Evolutionary conservation across 257 asterid species (phyloP), one percentile per base, ranked within the genome.

Genomic region (Penstemon barbatus): DNA sequence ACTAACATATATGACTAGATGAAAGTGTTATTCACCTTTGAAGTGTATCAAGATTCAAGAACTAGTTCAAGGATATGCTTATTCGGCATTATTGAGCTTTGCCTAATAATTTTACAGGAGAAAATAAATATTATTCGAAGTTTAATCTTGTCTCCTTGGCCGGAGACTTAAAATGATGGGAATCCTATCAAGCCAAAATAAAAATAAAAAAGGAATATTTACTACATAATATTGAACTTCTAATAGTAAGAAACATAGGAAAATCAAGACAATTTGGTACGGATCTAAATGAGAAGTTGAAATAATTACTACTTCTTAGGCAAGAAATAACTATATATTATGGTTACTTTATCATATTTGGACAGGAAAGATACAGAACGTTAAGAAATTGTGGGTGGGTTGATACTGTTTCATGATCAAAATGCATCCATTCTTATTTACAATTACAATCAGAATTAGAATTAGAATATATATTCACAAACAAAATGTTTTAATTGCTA

Each of bases 31-130:
- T 65, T 50, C 51, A 90, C 98, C 96, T 82, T 65, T 90, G 96
- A 4, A 92, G 78, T 70, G 85, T 79, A 61, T 90, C 97, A 15
- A 92, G 95, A 68, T 59, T 90, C 97, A 15, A 92, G 95, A 68
- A 86, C 81, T 5, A 82, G 87, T 85, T 86, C 85, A 0, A 92
- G 95, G 44, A 75, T 43, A 48, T 77, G 86, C 69, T 90, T 92
- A 13, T 74, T 77, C n/a, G 97, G 98, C 79, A 90, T 57, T 61
- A 19, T 57, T 37, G 84, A 68, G 78, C 62, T 64, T 76, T 70
- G 61, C 79, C 87, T 83, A 66, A 15, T 42, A 69, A 41, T 41
- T 1, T 1, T 15, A 1, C 2, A 25, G 33, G 33, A 40, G 49
- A 39, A 71, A 64, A 7, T 11, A 50, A 38, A 60, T 36, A 7